Evolutionary conservation across 2,329 filamentous ascomycete genomes (phyloP).

Genomic region (Penicillium sp.): DNA sequence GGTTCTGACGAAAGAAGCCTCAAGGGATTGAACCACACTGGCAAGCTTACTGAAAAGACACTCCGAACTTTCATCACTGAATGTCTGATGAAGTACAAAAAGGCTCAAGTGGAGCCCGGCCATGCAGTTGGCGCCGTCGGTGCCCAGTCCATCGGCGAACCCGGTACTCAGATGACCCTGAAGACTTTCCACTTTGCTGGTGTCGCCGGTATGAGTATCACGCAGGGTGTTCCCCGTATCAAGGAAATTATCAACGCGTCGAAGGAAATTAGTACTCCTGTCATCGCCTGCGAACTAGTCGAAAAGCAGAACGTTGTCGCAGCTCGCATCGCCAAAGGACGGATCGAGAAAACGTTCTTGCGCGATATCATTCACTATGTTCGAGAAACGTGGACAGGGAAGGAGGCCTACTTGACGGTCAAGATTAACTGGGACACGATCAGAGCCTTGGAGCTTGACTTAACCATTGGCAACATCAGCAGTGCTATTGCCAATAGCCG

Average conservation of each 20-base stretch:
- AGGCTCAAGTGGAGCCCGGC: conserved; percentile 88
- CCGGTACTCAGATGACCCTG: conserved; percentile 97
- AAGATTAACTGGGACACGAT: conserved; percentile 81
- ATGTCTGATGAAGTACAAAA: conserved; percentile 88
- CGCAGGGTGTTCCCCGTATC: conserved; percentile 98
- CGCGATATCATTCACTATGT: conserved; percentile 80
- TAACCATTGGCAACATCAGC: conserved; percentile 74
- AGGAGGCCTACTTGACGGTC: conserved; percentile 76
- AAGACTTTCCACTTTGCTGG: conserved; percentile 99
- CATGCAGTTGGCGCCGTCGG: conserved; percentile 96
- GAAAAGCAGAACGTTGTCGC: conserved; percentile 76
- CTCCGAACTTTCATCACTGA: conserved; percentile 77
- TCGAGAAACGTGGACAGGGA: conserved; percentile 85
- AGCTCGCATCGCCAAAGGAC: conserved; percentile 87
- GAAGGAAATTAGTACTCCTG: conserved; percentile 88
- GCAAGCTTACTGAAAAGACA: conserved; percentile 79
- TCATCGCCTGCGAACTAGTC: conserved; percentile 84
- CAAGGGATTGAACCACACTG: conserved; percentile 67
- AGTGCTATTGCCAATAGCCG: conserved; percentile 78
- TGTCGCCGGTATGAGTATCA: conserved; percentile 99
- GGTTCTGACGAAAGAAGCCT: conserved; percentile 35
- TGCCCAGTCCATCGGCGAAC: conserved; percentile 97
- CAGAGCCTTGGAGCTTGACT: conserved; percentile 78
- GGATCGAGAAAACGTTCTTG: conserved; percentile 93
- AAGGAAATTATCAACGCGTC: conserved; percentile 99